These are phyloP conservation scores for Monilinia polystroma DNA, from an alignment of 2,329 filamentous ascomycete genomes.

Conservation along the genomic window DNA sequence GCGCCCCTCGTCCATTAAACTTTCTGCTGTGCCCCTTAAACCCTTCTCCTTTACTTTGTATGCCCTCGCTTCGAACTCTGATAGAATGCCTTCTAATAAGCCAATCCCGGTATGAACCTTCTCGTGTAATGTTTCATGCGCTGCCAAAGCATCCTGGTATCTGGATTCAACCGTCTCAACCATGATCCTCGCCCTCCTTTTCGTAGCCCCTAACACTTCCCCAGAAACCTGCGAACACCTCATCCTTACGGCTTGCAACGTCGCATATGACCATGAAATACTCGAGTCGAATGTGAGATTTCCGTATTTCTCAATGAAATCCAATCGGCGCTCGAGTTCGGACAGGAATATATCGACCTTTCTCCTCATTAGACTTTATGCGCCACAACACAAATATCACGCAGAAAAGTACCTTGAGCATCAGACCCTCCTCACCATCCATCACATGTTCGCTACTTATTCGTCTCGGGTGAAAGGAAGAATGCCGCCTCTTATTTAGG, in stretches of 20 bases:
- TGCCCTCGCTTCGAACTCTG: constrained; percentile 80
- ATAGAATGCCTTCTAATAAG: constrained; percentile 79
- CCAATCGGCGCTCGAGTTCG: constrained; percentile 82
- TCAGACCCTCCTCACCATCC: constrained; percentile 60
- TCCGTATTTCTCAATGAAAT: constrained; percentile 84
- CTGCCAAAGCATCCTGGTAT: constrained; percentile 82
- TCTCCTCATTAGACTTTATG: constrained; percentile 19
- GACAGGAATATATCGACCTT: constrained; percentile 78
- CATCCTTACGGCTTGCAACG: constrained; percentile 80
- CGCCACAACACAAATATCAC: not conserved
- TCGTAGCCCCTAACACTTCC: constrained; percentile 83
- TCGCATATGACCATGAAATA: constrained; percentile 80
- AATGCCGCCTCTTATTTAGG: constrained; percentile 48
- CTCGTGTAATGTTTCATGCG: constrained; percentile 84
- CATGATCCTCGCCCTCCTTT: constrained; percentile 79
- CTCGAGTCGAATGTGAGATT: constrained; percentile 80
- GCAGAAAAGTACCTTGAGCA: constrained; percentile 52
- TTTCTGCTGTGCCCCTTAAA: constrained; percentile 68
- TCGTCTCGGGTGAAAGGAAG: constrained; percentile 54
- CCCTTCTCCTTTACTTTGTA: constrained; percentile 78
- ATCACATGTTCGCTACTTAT: constrained; percentile 60
- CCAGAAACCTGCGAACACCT: constrained; percentile 88
- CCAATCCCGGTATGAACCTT: constrained; percentile 87
- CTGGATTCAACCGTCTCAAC: constrained; percentile 87
- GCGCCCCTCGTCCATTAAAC: constrained; percentile 73